Percentiles rank a stretch among this genome's conserved stretches.
Evolutionary conservation across 1,284 basidiomycete genomes (phyloP).

Genomic region (Ganoderma lucidum): DNA sequence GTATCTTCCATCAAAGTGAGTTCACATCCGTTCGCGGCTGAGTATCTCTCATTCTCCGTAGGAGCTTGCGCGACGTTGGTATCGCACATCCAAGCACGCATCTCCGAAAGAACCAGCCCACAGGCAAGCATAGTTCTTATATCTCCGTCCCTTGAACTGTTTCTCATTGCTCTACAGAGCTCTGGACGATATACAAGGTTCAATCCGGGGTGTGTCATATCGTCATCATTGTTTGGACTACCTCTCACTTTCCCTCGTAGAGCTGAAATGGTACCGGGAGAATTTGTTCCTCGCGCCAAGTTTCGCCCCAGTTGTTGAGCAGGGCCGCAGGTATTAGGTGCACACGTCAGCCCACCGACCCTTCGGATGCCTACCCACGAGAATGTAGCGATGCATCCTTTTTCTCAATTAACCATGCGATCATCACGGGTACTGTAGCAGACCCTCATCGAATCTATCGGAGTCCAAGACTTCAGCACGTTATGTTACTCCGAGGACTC

Average conservation of each 20-base stretch:
- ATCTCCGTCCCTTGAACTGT: neutral
- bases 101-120: conserved; percentile 51
- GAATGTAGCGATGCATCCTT: too few relatives aligned
- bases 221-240: neutral
- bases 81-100: conserved; percentile 46
- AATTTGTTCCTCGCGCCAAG: conserved; percentile 33
- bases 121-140: conserved; percentile 48
- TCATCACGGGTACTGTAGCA: too few relatives aligned
- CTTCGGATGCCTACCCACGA: too few relatives aligned
- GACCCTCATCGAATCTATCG: too few relatives aligned
- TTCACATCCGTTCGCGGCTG: neutral
- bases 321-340: conserved; percentile 28
- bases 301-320: conserved; percentile 23
- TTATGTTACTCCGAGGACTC: too few relatives aligned
- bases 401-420: too few relatives aligned
- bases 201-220: conserved; percentile 66
- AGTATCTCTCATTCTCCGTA: conserved; percentile 40
- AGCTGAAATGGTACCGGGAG: conserved; percentile 37
- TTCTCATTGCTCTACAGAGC: conserved; percentile 55
- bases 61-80: conserved; percentile 83
- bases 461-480: too few relatives aligned
- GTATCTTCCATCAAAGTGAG: conserved; percentile 83
- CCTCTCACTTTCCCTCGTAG: conserved; percentile 13
- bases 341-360: too few relatives aligned
- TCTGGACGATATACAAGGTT: conserved; percentile 77